A percentile compares a stretch with the other conserved stretches of the same genome.
These are phyloP conservation scores for Penicillium sp. DNA, from an alignment of 2,329 filamentous ascomycete species.

Conservation along the genomic window DNA sequence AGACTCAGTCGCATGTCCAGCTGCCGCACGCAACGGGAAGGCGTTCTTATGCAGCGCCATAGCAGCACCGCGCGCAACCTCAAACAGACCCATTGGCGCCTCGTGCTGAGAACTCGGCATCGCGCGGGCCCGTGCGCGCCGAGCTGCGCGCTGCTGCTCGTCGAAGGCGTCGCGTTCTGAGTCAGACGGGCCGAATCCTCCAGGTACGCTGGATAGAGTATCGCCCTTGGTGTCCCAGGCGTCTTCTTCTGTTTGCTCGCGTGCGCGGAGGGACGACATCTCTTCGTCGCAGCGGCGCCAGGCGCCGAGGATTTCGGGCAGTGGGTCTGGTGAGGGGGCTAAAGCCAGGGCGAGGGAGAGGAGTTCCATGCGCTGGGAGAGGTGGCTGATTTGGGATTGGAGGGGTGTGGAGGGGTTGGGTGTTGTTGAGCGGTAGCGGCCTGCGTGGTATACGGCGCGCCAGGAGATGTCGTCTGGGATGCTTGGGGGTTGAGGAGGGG, in stretches of 20 bases:
- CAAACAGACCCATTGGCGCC: constrained; percentile 50
- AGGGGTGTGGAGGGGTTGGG: constrained; percentile 29
- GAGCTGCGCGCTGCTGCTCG: constrained; percentile 35
- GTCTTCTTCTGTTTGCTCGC: constrained; percentile 54
- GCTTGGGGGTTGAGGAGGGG: constrained; percentile 18
- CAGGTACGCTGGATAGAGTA: constrained; percentile 34
- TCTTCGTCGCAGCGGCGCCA: constrained; percentile 62
- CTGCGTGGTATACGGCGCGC: constrained; percentile 60
- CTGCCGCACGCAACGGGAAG: constrained; percentile 37
- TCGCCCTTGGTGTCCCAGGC: constrained; percentile 55
- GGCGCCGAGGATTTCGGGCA: constrained; percentile 57
- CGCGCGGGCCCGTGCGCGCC: constrained; percentile 25
- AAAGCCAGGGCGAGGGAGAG: constrained; percentile 59
- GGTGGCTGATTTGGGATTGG: constrained; percentile 47
- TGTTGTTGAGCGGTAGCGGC: constrained; percentile 47
- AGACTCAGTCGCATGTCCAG: constrained; percentile 7
- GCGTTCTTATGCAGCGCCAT: constrained; percentile 46
- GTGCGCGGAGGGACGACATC: constrained; percentile 49
- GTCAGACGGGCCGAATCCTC: constrained; percentile 43
- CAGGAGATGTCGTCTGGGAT: constrained; percentile 56
- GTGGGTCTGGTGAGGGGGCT: constrained; percentile 50
- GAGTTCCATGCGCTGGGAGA: constrained; percentile 61
- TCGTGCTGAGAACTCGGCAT: constrained; percentile 35
- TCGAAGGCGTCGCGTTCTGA: constrained; percentile 44
- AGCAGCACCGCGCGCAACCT: constrained; percentile 49